Base-by-base conservation (phyloP, 306 rosid species). In the Fragaria ananassa region DNA sequence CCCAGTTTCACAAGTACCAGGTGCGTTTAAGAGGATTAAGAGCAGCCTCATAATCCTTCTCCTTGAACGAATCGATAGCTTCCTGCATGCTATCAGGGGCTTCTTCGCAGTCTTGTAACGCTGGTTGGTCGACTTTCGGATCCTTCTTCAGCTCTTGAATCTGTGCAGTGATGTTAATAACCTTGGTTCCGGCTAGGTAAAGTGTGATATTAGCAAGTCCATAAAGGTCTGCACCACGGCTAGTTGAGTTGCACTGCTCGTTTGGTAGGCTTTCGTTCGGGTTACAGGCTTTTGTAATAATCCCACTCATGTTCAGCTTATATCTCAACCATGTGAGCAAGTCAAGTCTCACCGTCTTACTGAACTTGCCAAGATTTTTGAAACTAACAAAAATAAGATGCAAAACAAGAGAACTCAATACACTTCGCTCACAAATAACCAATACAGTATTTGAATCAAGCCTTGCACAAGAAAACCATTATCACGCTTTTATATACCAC, bases 401-500 rank as follows among this genome's bases (percentile, higher is more conserved):
- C 1, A 6, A 54, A 56, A 56, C 25, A 21, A 1, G n/a, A 49
- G 5, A 50, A 6, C 6, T 56, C 5, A 57, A 57, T 23, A 57
- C 57, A 53, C 58, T 8, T 45, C 11, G 11, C 49, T 45, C 49
- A 45, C 49, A 45, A 45, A 11, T 45, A 45, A 23, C 37, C 13
- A 17, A 64, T 35, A 27, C 70, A 60, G 27, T 15, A 61, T 15
- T 29, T 21, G 21, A 37, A 42, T 19, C 42, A 25, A 27, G 18
- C 56, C 39, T 76, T 41, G 50, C 74, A 81, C 62, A 47, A 56
- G 45, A 62, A 78, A 78, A 50, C 77, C 61, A 68, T 44, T 58
- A 83, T 78, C 81, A 82, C 80, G 75, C 83, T 78, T 62, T 45
- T 82, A 78, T 85, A 81, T 78, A 88, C 87, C 87, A 85, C 86